Evolutionary conservation across 345 rosid genomes (phyloP).

Genomic region (Balakata baccata): DNA sequence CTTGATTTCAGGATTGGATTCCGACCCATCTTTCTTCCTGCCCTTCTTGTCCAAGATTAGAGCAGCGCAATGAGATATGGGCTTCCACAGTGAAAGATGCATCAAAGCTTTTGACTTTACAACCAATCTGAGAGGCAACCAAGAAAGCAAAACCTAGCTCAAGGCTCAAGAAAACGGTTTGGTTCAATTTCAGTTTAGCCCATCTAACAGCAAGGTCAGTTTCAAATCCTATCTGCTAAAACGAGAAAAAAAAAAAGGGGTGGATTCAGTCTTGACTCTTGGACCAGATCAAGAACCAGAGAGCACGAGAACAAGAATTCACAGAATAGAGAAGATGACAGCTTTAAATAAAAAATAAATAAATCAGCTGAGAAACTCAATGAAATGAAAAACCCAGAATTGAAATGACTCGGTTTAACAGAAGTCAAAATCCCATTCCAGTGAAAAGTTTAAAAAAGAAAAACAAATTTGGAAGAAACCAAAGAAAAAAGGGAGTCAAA

Average conservation of each 20-base stretch:
- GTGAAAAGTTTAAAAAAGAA: constrained; percentile 32
- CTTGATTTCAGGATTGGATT: constrained; percentile 46
- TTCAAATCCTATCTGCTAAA: constrained; percentile 14
- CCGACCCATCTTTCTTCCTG: constrained; percentile 64
- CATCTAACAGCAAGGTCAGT: constrained; percentile 25
- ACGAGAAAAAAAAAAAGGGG: neutral
- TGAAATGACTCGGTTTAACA: constrained; percentile 25
- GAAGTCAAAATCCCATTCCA: constrained; percentile 40
- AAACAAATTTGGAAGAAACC: constrained; percentile 35
- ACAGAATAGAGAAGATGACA: neutral
- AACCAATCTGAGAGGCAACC: constrained; percentile 23
- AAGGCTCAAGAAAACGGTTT: constrained; percentile 11
- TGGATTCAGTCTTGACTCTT: neutral
- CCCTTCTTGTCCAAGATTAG: constrained; percentile 84
- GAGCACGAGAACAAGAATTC: constrained; percentile 9
- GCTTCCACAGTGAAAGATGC: constrained; percentile 99
- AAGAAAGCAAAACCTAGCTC: constrained; percentile 24
- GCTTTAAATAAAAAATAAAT: constrained; percentile 14
- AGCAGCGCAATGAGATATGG: constrained; percentile 96
- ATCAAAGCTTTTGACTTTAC: constrained; percentile 40
- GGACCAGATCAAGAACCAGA: constrained; percentile 38
- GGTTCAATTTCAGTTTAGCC: constrained; percentile 20
- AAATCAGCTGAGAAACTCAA: constrained; percentile 25
- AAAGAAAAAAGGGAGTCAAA: constrained; percentile 46
- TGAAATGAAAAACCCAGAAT: constrained; percentile 24